Base-by-base conservation (phyloP, 106 monocot genomes). In the Cymbidium sinense region DNA sequence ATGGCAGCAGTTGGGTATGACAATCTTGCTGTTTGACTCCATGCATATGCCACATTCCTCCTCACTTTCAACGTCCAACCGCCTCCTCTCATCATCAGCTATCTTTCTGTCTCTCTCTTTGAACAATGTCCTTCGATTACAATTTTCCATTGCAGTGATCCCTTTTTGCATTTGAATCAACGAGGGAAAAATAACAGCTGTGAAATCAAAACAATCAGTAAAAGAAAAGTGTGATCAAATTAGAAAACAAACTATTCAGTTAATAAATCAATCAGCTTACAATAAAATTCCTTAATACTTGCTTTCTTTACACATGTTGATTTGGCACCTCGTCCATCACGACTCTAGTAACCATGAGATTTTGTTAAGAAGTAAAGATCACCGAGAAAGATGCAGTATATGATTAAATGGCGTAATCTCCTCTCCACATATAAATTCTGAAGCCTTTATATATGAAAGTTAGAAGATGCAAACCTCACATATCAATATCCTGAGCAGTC, bases 1-100 rank as follows among this genome's bases (percentile, higher is more conserved):
- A 80, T 89, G 92, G 52, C 85, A 87, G 87, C 92, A 92, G 50
- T 79, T 85, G 4, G 92, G 92, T 27, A 92, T 62, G 0, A 88
- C 86, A 64, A 88, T 88, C 76, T 88, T 91, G 39, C 80, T 78
- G 67, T 79, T 81, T 23, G 75, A 31, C 76, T 91, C 87, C 85
- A 88, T 81, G 64, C 88, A 88, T 55, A 88, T 88, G 1, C 88
- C 86, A 78, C 88, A 91, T 34, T 88, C 86, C 9, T 84, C 83
- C 36, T 88, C 87, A 43, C 83, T 86, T 67, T 87, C 86, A 3
- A 36, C 4, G 41, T 85, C 86, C 44, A 25, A 75, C 71, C 75
- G 70, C 76, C 35, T 67, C 83, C 79, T 73, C 12, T 84, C 78
- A 6, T 83, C 77, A 20, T 73, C 70, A 67, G 41, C 73, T 30